phyloP scores from a whole-genome alignment of 192 early-diverging fungal species.

The Pilaira anomala region DNA sequence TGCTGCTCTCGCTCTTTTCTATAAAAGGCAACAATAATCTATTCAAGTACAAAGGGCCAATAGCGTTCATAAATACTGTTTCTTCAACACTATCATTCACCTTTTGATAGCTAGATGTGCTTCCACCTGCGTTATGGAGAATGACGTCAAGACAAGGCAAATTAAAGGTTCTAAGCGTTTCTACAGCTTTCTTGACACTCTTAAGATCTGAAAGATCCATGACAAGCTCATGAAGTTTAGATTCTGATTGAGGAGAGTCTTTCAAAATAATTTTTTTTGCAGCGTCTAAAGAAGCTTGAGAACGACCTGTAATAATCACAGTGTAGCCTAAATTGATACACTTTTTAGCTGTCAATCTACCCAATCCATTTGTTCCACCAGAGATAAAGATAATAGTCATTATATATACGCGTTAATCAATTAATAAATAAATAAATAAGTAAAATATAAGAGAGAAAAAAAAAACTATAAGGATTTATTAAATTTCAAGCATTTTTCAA shows the following conservation, averaged over 20 bases:
- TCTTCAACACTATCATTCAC: conserved; percentile 11
- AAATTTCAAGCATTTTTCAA: too few relatives aligned
- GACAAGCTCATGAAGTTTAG: conserved; percentile 1
- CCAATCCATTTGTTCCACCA: conserved; percentile 27
- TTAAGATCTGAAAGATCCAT: conserved; percentile 19
- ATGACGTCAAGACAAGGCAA: conserved; percentile 17
- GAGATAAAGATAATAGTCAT: conserved; percentile 42
- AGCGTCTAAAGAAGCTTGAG: background rate
- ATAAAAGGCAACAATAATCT: conserved; percentile 18
- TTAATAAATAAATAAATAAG: conserved; percentile 24
- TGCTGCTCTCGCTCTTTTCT: conserved; percentile 8
- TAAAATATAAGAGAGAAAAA: background rate
- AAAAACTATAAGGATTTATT: conserved; percentile 2
- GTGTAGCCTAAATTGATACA: conserved; percentile 64
- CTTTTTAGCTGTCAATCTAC: conserved; percentile 59
- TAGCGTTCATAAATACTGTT: conserved; percentile 20
- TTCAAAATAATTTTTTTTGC: conserved; percentile 10
- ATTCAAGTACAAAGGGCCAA: conserved; percentile 21
- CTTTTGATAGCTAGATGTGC: background rate
- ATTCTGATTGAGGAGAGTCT: background rate
- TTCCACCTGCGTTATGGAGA: conserved; percentile 22
- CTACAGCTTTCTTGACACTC: conserved; percentile 12
- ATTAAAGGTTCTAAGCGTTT: conserved; percentile 11
- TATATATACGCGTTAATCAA: conserved; percentile 16
- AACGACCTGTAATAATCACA: conserved; percentile 23